phyloP scores from a whole-genome alignment of 2,329 filamentous ascomycete genomes.

The Pseudogymnoascus sp. region DNA sequence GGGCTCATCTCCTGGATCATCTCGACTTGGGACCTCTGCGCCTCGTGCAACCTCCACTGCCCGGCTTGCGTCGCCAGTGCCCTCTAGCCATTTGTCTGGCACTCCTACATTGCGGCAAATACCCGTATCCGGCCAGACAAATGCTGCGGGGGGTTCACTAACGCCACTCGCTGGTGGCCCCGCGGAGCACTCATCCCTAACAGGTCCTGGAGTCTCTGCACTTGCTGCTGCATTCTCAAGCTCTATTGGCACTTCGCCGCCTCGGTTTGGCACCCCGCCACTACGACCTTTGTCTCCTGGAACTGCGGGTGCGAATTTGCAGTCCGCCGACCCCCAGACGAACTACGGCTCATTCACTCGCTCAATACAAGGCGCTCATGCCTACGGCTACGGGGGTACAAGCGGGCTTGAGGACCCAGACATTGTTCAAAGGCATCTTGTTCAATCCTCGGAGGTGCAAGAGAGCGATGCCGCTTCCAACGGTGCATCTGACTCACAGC shows the following conservation, averaged over 20 bases:
- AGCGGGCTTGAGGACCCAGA: slow-evolving; percentile 79
- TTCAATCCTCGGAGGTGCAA: slow-evolving; percentile 54
- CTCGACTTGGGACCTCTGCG: slow-evolving; percentile 36
- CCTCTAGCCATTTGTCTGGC: slow-evolving; percentile 34
- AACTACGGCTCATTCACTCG: slow-evolving; percentile 77
- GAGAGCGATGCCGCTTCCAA: slow-evolving; percentile 17
- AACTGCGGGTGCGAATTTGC: slow-evolving; percentile 34
- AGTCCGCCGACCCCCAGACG: slow-evolving; percentile 46
- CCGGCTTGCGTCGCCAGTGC: slow-evolving; percentile 50
- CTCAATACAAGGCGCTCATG: slow-evolving; percentile 28
- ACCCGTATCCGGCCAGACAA: slow-evolving; percentile 36
- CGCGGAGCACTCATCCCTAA: slow-evolving; percentile 46
- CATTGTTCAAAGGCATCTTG: slow-evolving; percentile 81
- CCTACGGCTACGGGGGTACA: slow-evolving; percentile 36
- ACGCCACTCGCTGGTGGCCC: slow-evolving; percentile 58
- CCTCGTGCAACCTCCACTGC: slow-evolving; percentile 54
- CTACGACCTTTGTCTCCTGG: slow-evolving; percentile 50
- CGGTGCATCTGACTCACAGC: slow-evolving; percentile 28
- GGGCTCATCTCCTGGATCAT: slow-evolving; percentile 4
- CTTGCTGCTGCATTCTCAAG: slow-evolving; percentile 80
- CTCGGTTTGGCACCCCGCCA: slow-evolving; percentile 57
- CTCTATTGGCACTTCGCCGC: slow-evolving; percentile 61
- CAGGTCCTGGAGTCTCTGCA: slow-evolving; percentile 77
- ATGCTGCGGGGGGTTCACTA: slow-evolving; percentile 37
- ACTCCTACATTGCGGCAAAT: slow-evolving; percentile 43